Evolutionary conservation across 805 yeast species (phyloP).

Genomic region (Yarrowia divulgata): DNA sequence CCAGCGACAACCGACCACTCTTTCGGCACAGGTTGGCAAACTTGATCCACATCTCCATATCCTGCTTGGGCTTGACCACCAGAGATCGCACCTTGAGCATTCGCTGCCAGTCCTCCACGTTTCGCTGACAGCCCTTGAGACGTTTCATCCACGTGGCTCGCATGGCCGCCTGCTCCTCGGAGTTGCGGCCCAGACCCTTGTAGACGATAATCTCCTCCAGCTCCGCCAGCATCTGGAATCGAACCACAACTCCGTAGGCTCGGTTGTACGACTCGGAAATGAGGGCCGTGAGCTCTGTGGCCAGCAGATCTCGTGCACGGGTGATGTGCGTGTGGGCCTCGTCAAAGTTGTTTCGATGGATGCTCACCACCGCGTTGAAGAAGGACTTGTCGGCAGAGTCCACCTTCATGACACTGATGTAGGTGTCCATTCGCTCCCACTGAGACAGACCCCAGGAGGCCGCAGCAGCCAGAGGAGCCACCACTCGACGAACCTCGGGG

Average conservation of each 20-base stretch:
- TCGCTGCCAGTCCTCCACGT: slow-evolving; percentile 99
- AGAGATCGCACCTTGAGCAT: slow-evolving; percentile 91
- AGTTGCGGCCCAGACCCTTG: slow-evolving; percentile 81
- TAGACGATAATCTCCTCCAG: slow-evolving; percentile 92
- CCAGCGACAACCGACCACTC: slow-evolving; percentile 88
- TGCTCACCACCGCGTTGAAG: slow-evolving; percentile 85
- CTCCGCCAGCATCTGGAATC: slow-evolving; percentile 97
- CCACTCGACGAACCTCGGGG: slow-evolving; percentile 74
- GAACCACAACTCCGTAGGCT: slow-evolving; percentile 94
- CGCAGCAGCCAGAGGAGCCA: slow-evolving; percentile 98
- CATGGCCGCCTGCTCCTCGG: slow-evolving; percentile 78
- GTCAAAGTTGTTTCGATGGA: slow-evolving; percentile 85
- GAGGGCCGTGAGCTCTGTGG: slow-evolving; percentile 91
- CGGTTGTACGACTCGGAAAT: slow-evolving; percentile 96
- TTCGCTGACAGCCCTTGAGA: slow-evolving; percentile 89
- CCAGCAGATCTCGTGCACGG: slow-evolving; percentile 85
- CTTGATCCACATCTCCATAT: slow-evolving; percentile 97
- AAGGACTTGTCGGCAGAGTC: slow-evolving; percentile 96
- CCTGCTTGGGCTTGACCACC: slow-evolving; percentile 93
- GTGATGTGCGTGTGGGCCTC: slow-evolving; percentile 81
- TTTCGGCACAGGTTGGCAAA: slow-evolving; percentile 96
- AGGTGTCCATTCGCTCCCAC: slow-evolving; percentile 95
- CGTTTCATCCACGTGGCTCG: slow-evolving; percentile 94
- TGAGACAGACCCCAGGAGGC: slow-evolving; percentile 98
- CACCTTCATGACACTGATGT: slow-evolving; percentile 84